These are phyloP conservation scores for Ambrosia artemisiifolia DNA, from an alignment of 129 eudicot species.

Conservation along the genomic window DNA sequence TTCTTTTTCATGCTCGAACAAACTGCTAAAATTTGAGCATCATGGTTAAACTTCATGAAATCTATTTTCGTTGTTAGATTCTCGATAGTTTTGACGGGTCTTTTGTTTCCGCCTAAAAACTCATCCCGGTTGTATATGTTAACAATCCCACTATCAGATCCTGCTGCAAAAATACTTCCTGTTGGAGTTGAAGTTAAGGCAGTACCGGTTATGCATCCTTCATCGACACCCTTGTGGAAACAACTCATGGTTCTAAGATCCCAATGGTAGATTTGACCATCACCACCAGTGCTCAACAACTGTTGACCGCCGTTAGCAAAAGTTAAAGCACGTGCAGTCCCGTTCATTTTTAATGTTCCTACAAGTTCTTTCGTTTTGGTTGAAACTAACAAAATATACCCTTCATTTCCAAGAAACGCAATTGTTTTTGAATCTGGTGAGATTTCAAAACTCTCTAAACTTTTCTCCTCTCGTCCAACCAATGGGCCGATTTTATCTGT, in stretches of 20 bases:
- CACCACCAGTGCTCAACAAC: slow-evolving; percentile 81
- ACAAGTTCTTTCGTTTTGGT: slow-evolving; percentile 76
- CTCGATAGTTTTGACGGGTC: slow-evolving; percentile 70
- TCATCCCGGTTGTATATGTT: slow-evolving; percentile 77
- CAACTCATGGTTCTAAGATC: slow-evolving; percentile 81
- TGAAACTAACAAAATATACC: slow-evolving; percentile 74
- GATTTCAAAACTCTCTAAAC: slow-evolving; percentile 76
- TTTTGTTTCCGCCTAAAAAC: slow-evolving; percentile 82
- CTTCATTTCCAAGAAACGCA: slow-evolving; percentile 86
- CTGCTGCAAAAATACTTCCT: slow-evolving; percentile 82
- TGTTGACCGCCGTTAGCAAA: slow-evolving; percentile 58
- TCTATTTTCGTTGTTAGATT: slow-evolving; percentile 67
- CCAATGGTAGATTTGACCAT: slow-evolving; percentile 90
- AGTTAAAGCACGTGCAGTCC: slow-evolving; percentile 72
- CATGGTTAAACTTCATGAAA: slow-evolving; percentile 72
- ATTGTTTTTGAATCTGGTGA: slow-evolving; percentile 92
- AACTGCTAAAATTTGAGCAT: slow-evolving; percentile 80
- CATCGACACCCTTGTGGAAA: slow-evolving; percentile 79
- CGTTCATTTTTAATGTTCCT: slow-evolving; percentile 91
- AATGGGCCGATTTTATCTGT: slow-evolving; percentile 73
- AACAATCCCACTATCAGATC: slow-evolving; percentile 87
- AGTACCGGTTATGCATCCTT: slow-evolving; percentile 79
- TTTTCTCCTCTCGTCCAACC: slow-evolving; percentile 83
- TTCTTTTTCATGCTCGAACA: slow-evolving; percentile 77
- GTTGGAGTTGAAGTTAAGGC: slow-evolving; percentile 53